Evolutionary conservation across 148 eudicot species (phyloP), one percentile per base, ranked within the genome.

Genomic region (Fagopyrum esculentum): DNA sequence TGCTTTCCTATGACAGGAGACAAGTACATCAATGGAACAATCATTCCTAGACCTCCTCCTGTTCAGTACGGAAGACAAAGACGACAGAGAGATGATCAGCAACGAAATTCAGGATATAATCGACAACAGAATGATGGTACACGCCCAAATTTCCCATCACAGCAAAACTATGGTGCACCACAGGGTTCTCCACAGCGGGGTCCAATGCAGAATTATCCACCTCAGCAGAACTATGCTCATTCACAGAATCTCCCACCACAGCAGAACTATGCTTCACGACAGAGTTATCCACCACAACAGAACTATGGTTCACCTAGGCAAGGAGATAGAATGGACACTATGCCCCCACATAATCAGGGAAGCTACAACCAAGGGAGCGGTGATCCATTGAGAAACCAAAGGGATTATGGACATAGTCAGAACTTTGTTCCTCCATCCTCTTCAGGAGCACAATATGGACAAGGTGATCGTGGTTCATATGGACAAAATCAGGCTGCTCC

Each of bases 21-120:
- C 78, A 92, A 92, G 87, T 94, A 91, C 83, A 81, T 84, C 4
- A 87, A 94, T 78, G 98, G 98, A 82, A 84, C 83, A 50, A 94
- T 92, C 76, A 88, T 85, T 79, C 97, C 84, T 16, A 87, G 97
- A 84, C 97, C 98, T 11, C 93, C 97, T 73, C 97, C 98, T 16
- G 80, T 82, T 61, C 93, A 89, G 44, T 90, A 85, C 84, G 90
- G 89, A 50, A 93, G 98, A 77, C 73, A 40, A 73, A 74, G 80
- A 78, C 73, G 49, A 59, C 73, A 74, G 54, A 83, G 90, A 77
- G 71, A 9, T 72, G 35, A 80, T 77, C 82, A 76, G 63, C 90
- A 83, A 78, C 81, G 85, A 85, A 76, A 78, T 83, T 73, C 59
- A 17, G 54, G 30, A 35, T 54, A 45, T 77, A 60, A 40, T 44